phyloP scores from a whole-genome alignment of 2,329 filamentous ascomycete genomes.

The Alternaria arbusti region DNA sequence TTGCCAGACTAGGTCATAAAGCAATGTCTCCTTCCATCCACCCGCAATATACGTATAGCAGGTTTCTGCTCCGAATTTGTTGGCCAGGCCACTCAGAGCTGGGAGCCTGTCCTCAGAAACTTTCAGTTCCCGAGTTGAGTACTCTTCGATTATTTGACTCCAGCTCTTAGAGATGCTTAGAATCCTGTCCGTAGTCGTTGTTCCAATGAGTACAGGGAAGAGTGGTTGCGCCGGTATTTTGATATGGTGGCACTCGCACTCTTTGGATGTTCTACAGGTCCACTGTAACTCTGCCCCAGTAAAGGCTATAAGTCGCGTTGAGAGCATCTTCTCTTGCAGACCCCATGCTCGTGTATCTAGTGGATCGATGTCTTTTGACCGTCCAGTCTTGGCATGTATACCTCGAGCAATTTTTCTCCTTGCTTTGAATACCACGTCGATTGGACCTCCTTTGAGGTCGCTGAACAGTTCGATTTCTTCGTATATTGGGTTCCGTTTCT shows the following conservation, averaged over 20 bases:
- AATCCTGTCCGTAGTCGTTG: neutral
- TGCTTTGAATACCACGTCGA: neutral
- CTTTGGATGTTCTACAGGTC: neutral
- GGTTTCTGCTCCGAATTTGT: neutral
- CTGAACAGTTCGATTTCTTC: neutral
- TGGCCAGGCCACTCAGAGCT: neutral
- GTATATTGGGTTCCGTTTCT: neutral
- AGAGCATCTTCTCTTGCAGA: conserved; percentile 4
- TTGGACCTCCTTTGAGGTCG: neutral
- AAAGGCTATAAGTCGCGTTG: conserved; percentile 2
- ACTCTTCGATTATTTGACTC: neutral
- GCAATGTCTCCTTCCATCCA: neutral
- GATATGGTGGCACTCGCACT: conserved; percentile 2
- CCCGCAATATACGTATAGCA: neutral
- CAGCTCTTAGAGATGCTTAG: neutral
- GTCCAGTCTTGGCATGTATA: conserved; percentile 1
- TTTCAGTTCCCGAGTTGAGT: neutral
- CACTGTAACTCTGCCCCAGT: conserved; percentile 5
- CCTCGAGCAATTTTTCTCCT: conserved; percentile 2
- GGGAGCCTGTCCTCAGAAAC: neutral
- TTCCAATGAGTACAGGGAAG: neutral
- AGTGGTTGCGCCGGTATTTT: neutral
- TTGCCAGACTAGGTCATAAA: neutral
- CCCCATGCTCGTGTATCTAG: conserved; percentile 2
- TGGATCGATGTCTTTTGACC: neutral